phyloP scores from a whole-genome alignment of 202 grass and related monocot genomes.

The Sporobolus alterniflorus region DNA sequence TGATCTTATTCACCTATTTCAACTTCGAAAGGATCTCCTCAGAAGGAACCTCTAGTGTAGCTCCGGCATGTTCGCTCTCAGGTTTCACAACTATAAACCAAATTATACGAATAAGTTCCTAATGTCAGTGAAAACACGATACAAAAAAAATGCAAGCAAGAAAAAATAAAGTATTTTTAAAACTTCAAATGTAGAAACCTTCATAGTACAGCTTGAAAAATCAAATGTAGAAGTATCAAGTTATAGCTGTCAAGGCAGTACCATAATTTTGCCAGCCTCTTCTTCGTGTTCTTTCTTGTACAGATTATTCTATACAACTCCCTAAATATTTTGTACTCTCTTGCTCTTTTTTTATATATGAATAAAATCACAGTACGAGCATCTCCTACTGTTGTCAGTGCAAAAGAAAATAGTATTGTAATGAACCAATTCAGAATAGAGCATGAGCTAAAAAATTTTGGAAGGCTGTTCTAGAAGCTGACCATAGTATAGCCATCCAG shows the following conservation, averaged over 20 bases:
- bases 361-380: background rate
- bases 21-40: slow-evolving; percentile 72
- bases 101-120: background rate
- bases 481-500: background rate
- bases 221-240: background rate
- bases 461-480: background rate
- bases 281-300: too few species aligned
- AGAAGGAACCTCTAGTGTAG: slow-evolving; percentile 86
- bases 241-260: background rate
- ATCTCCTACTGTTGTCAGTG: background rate
- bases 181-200: background rate
- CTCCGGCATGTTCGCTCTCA: slow-evolving; percentile 80
- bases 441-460: background rate
- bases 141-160: background rate
- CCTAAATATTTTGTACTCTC: too few species aligned
- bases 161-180: background rate
- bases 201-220: background rate
- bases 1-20: slow-evolving; percentile 36
- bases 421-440: background rate
- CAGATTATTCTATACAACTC: too few species aligned
- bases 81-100: slow-evolving; percentile 80
- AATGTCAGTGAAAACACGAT: slow-evolving; percentile 20
- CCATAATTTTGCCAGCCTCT: background rate
- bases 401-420: background rate
- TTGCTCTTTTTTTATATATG: too few species aligned